A percentile compares a stretch with the other conserved stretches of the same genome.
Evolutionary conservation across 257 asterid genomes (phyloP).

Genomic region (Eucommia ulmoides): DNA sequence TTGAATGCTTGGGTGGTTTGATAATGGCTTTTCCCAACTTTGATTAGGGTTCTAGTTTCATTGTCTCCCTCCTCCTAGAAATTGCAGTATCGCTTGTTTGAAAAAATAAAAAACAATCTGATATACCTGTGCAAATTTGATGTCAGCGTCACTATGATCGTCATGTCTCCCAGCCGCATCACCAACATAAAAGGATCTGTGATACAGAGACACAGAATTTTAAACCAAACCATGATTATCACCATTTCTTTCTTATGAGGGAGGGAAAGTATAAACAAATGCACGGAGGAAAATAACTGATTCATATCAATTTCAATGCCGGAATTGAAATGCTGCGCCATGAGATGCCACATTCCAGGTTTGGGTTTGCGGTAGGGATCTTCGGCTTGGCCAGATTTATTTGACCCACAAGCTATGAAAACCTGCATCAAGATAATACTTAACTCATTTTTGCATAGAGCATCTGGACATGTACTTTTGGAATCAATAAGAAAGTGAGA

Average conservation of each 20-base stretch:
- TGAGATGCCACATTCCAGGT: constrained; percentile 88
- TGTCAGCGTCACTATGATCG: constrained; percentile 89
- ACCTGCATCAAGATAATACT: constrained; percentile 35
- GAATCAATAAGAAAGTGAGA: too few relatives aligned
- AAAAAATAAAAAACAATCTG: neutral
- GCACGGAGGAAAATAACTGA: constrained; percentile 27
- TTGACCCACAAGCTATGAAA: constrained; percentile 84
- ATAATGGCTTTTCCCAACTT: too few relatives aligned
- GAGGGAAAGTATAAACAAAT: constrained; percentile 5
- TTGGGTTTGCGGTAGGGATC: constrained; percentile 87
- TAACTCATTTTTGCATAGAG: neutral
- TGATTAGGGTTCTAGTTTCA: too few relatives aligned
- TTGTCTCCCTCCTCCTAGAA: too few relatives aligned
- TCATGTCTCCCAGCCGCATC: constrained; percentile 94
- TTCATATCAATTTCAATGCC: constrained; percentile 68
- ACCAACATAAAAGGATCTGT: constrained; percentile 90
- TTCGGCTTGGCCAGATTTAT: constrained; percentile 28
- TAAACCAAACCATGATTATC: too few relatives aligned
- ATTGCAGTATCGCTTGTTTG: too few relatives aligned
- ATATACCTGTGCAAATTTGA: constrained; percentile 78
- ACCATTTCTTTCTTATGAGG: too few relatives aligned
- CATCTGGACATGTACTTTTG: too few relatives aligned
- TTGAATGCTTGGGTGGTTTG: too few relatives aligned
- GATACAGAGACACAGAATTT: too few relatives aligned
- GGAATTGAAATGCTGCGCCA: constrained; percentile 87